A percentile compares a stretch with the other conserved stretches of the same genome.
phyloP scores from a whole-genome alignment of 768 basidiomycete species.

The Asterophora parasitica region DNA sequence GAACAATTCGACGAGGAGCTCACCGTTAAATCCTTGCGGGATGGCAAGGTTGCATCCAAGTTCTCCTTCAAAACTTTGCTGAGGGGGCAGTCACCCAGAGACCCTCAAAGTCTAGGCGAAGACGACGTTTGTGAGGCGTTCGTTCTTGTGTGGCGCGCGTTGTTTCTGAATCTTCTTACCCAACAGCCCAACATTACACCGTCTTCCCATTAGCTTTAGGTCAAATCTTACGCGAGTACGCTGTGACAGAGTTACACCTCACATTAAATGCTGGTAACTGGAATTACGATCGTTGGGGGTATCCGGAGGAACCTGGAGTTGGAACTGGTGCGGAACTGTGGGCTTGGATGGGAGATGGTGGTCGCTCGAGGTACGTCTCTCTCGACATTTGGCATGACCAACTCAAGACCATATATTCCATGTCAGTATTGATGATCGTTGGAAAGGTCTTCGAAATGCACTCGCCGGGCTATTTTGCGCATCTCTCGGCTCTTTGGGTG shows the following conservation, averaged over 20 bases:
- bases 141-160: not conserved
- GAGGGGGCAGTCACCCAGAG: conserved; percentile 46
- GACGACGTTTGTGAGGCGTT: conserved; percentile 43
- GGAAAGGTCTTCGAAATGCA: conserved; percentile 83
- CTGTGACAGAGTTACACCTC: conserved; percentile 84
- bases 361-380: conserved; percentile 39
- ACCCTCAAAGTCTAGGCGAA: conserved; percentile 45
- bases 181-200: conserved; percentile 75
- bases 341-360: conserved; percentile 84
- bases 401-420: conserved; percentile 2
- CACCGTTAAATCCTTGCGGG: conserved; percentile 50
- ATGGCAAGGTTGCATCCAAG: conserved; percentile 76
- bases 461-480: conserved; percentile 94
- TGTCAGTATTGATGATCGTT: conserved; percentile 65
- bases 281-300: conserved; percentile 82
- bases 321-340: conserved; percentile 86
- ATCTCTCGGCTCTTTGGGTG: conserved; percentile 74
- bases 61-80: conserved; percentile 77
- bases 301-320: conserved; percentile 70
- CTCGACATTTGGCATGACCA: not conserved
- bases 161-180: not conserved
- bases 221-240: conserved; percentile 81
- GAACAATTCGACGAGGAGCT: conserved; percentile 51
- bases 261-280: conserved; percentile 90
- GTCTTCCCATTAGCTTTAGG: conserved; percentile 85